Evolutionary conservation across 768 basidiomycete species (phyloP), one percentile per base, ranked within the genome.

Genomic region (Suillus spraguei): DNA sequence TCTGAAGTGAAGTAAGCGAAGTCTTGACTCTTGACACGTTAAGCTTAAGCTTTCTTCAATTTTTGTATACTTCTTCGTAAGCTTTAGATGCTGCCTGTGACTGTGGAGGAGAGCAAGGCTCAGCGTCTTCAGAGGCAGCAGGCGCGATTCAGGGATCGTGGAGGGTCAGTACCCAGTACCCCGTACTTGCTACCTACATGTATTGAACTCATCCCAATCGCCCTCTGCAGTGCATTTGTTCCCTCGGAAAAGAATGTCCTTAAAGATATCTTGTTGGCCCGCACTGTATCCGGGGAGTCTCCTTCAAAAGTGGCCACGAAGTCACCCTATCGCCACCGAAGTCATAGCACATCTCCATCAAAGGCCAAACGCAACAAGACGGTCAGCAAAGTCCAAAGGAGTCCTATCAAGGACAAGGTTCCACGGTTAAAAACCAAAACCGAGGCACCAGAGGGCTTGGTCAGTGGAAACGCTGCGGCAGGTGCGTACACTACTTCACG

Each of bases 121-220:
- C 77, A 87, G 55, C 84, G 90, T 50, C 70, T 85, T 17, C 81
- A 88, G 69, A 82, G 88, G 47, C 86, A 86, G 64, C 85, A 90
- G 67, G 80, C 87, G 39, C 79, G 89, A 32, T 87, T 89, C 72
- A 82, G 89, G 60, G 87, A 90, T 73, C 83, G 87, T 60, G 87
- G 87, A 63, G 87, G 87, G 87, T 87, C 36, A 65, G 85, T 76
- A 46, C 42, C 38, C 36, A 65, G 85, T 76, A 46, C 42, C 38
- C 46, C 17, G 14, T 46, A 2, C 38, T 32, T 47, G 20, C 32
- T 46, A 22, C 38, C 33, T 42, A 20, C 5, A 62, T 22, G 24
- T 28, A 28, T 54, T 39, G 22, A 47, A 39, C 33, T 60, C 13
- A 56, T 38, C n/a, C 6, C 24, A 14, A 36, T 36, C 39, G 35